A percentile compares a stretch with the other conserved stretches of the same genome.
These are phyloP conservation scores for Termitomyces sp. DNA, from an alignment of 768 basidiomycete species.

Conservation along the genomic window DNA sequence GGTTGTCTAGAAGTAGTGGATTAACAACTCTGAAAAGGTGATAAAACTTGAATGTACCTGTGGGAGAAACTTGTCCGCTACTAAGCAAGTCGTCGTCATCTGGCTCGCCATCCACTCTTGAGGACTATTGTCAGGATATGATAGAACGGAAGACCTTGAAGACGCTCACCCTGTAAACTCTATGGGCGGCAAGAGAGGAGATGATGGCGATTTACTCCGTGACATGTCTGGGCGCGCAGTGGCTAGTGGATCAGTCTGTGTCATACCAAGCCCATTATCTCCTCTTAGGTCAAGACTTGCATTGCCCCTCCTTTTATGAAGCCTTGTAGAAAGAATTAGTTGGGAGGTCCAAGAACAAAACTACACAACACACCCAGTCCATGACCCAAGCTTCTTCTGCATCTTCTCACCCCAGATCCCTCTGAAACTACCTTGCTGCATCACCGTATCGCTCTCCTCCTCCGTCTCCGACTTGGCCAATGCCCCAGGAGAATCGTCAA, in stretches of 20 bases:
- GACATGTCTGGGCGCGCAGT: conserved; percentile 9
- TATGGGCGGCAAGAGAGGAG: conserved; percentile 31
- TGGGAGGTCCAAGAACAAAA: neutral
- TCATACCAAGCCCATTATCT: neutral
- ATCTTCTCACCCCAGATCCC: conserved; percentile 41
- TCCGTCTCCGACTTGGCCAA: conserved; percentile 35
- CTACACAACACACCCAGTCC: conserved; percentile 34
- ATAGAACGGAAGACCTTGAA: too few relatives aligned
- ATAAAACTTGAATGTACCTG: conserved; percentile 39
- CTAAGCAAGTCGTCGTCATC: conserved; percentile 69
- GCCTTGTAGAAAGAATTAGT: conserved; percentile 10
- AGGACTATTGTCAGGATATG: neutral
- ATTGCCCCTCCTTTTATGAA: conserved; percentile 21
- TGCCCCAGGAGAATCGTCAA: conserved; percentile 18
- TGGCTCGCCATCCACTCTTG: conserved; percentile 19
- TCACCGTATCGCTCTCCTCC: conserved; percentile 40
- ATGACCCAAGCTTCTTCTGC: conserved; percentile 41
- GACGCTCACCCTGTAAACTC: conserved; percentile 23
- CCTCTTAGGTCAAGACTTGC: conserved; percentile 16
- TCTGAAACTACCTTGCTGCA: conserved; percentile 21
- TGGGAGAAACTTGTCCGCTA: conserved; percentile 74
- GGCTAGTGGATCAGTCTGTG: neutral
- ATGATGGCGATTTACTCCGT: conserved; percentile 19
- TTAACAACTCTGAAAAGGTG: neutral
- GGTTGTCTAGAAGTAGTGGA: conserved; percentile 9